Percentiles rank a stretch among this genome's conserved stretches.
phyloP scores from a whole-genome alignment of 2,329 filamentous ascomycete genomes.

The Neonectria sp. region DNA sequence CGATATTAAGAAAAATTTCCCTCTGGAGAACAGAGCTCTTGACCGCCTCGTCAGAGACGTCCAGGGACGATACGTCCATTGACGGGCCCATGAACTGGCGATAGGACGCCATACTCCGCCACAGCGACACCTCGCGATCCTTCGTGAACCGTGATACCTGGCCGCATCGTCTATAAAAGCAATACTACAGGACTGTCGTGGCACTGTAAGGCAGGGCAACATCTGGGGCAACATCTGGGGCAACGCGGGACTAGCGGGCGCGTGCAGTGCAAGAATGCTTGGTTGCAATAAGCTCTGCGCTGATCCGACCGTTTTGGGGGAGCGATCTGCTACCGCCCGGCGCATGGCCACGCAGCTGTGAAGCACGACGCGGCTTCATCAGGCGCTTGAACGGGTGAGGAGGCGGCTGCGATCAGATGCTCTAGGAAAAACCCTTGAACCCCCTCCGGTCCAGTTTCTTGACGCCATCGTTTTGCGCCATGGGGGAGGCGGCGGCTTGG shows the following conservation, averaged over 20 bases:
- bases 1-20: conserved; percentile 10
- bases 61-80: background rate
- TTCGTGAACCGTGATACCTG: conserved; percentile 4
- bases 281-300: conserved; percentile 31
- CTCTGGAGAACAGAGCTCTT: background rate
- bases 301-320: conserved; percentile 24
- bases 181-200: background rate
- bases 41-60: conserved; percentile 15
- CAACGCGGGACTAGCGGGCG: conserved; percentile 15
- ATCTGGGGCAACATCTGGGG: conserved; percentile 15
- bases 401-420: conserved; percentile 5
- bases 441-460: conserved; percentile 2
- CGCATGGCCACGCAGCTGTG: conserved; percentile 24
- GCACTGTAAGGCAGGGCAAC: conserved; percentile 13
- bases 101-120: conserved; percentile 19
- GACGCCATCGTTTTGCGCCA: conserved; percentile 11
- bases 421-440: conserved; percentile 3
- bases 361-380: conserved; percentile 18
- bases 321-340: conserved; percentile 26
- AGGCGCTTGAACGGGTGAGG: conserved; percentile 10
- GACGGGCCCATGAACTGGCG: conserved; percentile 11
- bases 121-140: conserved; percentile 8
- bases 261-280: conserved; percentile 21
- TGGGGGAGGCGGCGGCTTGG: conserved; percentile 8
- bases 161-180: conserved; percentile 5